Base-by-base conservation (phyloP, 1,139 yeast species). In the Suhomyces bolitotheri region DNA sequence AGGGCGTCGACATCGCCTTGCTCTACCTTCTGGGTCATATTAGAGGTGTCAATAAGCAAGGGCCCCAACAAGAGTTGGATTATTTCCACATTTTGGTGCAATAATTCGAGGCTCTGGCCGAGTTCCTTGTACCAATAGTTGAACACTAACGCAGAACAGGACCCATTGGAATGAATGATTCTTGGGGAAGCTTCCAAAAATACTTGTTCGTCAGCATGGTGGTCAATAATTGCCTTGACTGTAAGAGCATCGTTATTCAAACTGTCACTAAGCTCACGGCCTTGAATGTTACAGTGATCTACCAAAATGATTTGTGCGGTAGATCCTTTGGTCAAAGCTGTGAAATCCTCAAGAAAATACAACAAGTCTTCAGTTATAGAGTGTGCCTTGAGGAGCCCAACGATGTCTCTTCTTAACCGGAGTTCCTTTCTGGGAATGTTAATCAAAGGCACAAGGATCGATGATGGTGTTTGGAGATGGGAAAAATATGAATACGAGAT, bases 241-340 rank as follows among this genome's bases (percentile, higher is more conserved):
- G 58, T 47, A 15, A 67, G 47, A 25, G 51, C 45, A 1, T 50
- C 49, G 5, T 51, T 45, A 11, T 59, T 42, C 22, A 45, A 60
- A 40, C 36, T 54, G 23, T 38, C 49, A 38, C 32, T 67, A 46
- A 42, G 53, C 3, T 56, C 50, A 16, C 66, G 64, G 0, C 85
- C 83, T 38, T 84, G 85, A 10, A 82, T 65, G 27, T 71, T 69
- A 53, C 94, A 89, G 58, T 89, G 97, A 54, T 90, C 98, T 4
- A 90, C 96, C 34, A 90, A 64, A 4, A 78, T 66, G 13, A 85
- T 60, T 10, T 73, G 65, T 0, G 52, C 17, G 4, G 40, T 36
- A 13, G 31, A 38, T 11, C 43, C 46, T 6, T 37, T 40, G 25
- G 29, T 28, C 38, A 67, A 49, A 5, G 34, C 21, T 9, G 51